Conservation (phyloP, 176 grass and related monocot species). For the Hordeum vulgare region DNA sequence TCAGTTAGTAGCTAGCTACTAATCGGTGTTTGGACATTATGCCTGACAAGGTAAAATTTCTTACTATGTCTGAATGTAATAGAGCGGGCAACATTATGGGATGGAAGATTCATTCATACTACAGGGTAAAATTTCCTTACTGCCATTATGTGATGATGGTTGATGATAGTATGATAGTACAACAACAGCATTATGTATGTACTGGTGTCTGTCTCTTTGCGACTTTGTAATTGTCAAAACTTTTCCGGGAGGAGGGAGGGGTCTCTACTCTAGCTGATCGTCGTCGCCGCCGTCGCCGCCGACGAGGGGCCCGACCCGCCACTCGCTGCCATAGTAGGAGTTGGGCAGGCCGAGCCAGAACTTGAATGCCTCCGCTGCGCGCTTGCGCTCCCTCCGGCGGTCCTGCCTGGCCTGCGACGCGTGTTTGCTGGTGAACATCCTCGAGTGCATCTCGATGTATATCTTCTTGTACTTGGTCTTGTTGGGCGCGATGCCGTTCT, state of each 20-base stretch:
- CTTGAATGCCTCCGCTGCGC: constrained; percentile 84
- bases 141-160: neutral
- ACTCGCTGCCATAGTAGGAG: constrained; percentile 77
- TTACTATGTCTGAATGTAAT: neutral
- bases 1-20: neutral
- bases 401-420: constrained; percentile 83
- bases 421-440: constrained; percentile 92
- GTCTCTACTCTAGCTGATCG: neutral
- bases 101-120: neutral
- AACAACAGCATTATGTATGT: neutral
- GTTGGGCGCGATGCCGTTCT: constrained; percentile 75
- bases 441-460: constrained; percentile 84
- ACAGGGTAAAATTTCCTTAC: neutral
- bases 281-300: neutral
- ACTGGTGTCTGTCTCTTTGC: neutral
- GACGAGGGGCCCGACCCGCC: constrained; percentile 17
- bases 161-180: neutral
- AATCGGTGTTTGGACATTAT: neutral
- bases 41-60: neutral
- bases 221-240: neutral
- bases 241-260: neutral
- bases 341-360: constrained; percentile 96
- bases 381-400: constrained; percentile 54
- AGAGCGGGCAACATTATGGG: neutral
- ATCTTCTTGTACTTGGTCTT: constrained; percentile 95